Conservation (phyloP, 768 basidiomycete genomes). For the Leccinum subgranulosum region DNA sequence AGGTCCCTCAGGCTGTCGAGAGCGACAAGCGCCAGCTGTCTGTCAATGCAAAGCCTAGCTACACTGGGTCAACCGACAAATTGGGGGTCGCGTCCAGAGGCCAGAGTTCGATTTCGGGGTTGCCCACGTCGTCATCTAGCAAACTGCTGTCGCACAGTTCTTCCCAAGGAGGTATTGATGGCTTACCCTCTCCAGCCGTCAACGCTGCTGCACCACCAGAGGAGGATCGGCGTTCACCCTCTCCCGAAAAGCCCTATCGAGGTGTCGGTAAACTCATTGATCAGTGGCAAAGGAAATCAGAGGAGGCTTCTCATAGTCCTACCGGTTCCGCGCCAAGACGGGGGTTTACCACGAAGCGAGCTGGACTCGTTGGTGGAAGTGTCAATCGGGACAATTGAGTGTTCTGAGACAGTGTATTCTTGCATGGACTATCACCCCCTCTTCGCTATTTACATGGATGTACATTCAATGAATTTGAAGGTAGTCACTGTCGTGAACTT, state of each 20-base stretch:
- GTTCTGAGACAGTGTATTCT: not conserved
- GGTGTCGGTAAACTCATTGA: constrained; percentile 59
- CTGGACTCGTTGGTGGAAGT: constrained; percentile 28
- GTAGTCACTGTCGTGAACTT: too few relatives aligned
- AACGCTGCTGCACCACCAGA: constrained; percentile 16
- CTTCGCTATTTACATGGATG: not conserved
- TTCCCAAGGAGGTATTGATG: constrained; percentile 23
- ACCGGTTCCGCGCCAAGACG: constrained; percentile 34
- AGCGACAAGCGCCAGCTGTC: constrained; percentile 20
- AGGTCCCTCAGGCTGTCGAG: constrained; percentile 10
- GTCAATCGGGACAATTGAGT: constrained; percentile 16
- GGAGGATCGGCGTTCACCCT: constrained; percentile 46
- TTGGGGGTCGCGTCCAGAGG: constrained; percentile 6
- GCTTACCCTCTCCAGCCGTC: constrained; percentile 17
- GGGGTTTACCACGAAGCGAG: constrained; percentile 41
- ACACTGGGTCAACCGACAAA: constrained; percentile 20
- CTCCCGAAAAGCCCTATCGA: constrained; percentile 75
- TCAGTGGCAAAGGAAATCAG: too few relatives aligned
- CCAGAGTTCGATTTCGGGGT: constrained; percentile 20
- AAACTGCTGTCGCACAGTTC: constrained; percentile 17
- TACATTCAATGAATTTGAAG: not conserved
- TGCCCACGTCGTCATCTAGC: constrained; percentile 21
- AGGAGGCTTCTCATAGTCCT: constrained; percentile 29
- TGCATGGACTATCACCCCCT: not conserved
- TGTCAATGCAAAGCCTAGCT: constrained; percentile 8